phyloP scores from a whole-genome alignment of 345 rosid genomes.

The Eucalyptus coolabah region DNA sequence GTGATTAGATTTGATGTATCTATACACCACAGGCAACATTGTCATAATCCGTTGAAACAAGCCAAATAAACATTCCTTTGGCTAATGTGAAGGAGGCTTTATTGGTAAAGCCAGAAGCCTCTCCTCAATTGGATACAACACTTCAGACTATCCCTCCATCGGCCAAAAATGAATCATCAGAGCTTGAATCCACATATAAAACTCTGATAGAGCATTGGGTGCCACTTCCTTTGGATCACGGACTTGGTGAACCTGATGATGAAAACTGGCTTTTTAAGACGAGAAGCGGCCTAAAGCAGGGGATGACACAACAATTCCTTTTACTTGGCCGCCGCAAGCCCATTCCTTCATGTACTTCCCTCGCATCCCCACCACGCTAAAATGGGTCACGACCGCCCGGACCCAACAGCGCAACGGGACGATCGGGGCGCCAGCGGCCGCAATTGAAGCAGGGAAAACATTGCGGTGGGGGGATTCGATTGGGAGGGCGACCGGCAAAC shows the following conservation, averaged over 20 bases:
- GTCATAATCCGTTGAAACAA: constrained; percentile 28
- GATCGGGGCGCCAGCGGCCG: fast-evolving
- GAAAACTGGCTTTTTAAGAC: constrained; percentile 40
- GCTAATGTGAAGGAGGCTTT: neutral
- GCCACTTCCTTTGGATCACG: neutral
- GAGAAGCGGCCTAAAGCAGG: neutral
- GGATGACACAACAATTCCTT: neutral
- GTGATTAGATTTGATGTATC: neutral
- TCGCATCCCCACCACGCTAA: fast-evolving
- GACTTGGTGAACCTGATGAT: constrained; percentile 4
- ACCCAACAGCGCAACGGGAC: fast-evolving
- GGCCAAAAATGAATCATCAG: neutral
- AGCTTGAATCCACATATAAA: neutral
- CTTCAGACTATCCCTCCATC: neutral
- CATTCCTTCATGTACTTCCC: neutral
- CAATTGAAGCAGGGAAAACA: too few species aligned
- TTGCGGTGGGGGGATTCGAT: too few species aligned
- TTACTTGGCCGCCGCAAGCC: constrained; percentile 16
- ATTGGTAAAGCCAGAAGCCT: neutral
- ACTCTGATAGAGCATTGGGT: constrained; percentile 35
- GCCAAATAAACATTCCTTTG: neutral
- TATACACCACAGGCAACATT: constrained; percentile 13
- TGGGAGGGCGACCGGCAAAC: too few species aligned
- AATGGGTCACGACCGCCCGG: fast-evolving
- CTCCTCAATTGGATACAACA: constrained; percentile 5